Evolutionary conservation across 1,139 yeast genomes (phyloP), one percentile per base, ranked within the genome.

Genomic region (Geotrichum candidum): DNA sequence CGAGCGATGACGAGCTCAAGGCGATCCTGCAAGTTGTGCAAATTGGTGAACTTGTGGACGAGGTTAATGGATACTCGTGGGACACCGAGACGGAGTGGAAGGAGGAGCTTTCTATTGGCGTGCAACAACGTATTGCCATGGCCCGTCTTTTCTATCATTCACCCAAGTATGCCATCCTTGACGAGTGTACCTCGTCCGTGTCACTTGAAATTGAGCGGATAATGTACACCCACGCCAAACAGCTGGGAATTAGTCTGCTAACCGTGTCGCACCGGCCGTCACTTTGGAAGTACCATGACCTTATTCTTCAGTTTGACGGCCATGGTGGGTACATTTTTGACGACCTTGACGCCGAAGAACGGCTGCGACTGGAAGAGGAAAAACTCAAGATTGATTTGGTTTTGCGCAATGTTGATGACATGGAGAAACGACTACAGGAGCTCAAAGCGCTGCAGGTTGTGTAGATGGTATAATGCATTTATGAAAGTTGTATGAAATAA

Each of bases 161-260:
- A 70, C 98, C 98, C 1, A 87, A 85, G 74, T 92, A 90, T 78
- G 97, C 97, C 0, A 96, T 92, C 35, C 79, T 92, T 67, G 98
- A 92, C 76, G 97, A 92, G 76, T 92, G 97, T 75, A 92, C 98
- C 0, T 90, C 97, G 6, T 94, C 96, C 1, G 96, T 91, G 1
- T 86, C 96, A 0, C 89, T 96, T 25, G 90, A 88, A 65, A 87
- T 91, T 85, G 98, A 92, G 73, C 90, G 88, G 65, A 85, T 86
- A 68, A 90, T 94, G 90, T 92, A 92, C 72, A 76, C 84, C 59
- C 90, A 89, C 72, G 97, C 97, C 0, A 90, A 88, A 70, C 78
- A 81, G 35, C 79, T 90, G 66, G 91, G 91, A 0, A 90, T 91
- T 62, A 88, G 97, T 0, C 81, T 92, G 48, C 78, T 92, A 58